phyloP scores from a whole-genome alignment of 352 stramenopile genomes.

The Phytophthora multivora region DNA sequence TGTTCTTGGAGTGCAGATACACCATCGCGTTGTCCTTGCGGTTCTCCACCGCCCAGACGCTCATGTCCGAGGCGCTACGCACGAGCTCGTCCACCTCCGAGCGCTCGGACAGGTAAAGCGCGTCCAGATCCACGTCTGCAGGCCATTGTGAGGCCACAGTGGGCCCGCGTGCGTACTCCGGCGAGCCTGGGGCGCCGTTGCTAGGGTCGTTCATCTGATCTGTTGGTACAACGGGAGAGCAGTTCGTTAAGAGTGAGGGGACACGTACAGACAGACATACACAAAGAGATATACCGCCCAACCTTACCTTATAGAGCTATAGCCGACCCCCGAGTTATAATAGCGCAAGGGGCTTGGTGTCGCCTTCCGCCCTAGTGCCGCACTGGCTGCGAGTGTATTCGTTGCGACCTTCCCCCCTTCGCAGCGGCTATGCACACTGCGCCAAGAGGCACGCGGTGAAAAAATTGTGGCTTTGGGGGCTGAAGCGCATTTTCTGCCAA shows the following conservation, averaged over 20 bases:
- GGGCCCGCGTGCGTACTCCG: constrained; percentile 27
- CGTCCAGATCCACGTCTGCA: constrained; percentile 74
- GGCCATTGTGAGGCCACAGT: constrained; percentile 63
- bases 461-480: constrained; percentile 20
- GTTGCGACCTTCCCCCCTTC: constrained; percentile 27
- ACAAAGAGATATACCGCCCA: background rate
- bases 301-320: constrained; percentile 1
- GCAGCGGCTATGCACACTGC: constrained; percentile 11
- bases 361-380: constrained; percentile 1
- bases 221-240: background rate
- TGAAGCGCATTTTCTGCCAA: constrained; percentile 13
- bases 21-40: constrained; percentile 67
- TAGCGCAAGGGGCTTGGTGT: background rate
- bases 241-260: background rate
- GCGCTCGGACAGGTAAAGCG: constrained; percentile 76
- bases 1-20: constrained; percentile 88
- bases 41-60: constrained; percentile 75
- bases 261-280: background rate
- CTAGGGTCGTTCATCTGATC: constrained; percentile 30
- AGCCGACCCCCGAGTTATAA: too few species aligned
- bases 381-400: constrained; percentile 17
- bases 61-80: constrained; percentile 66
- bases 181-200: constrained; percentile 13
- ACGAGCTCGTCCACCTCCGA: constrained; percentile 73
- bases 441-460: constrained; percentile 24